Evolutionary conservation across 2,329 filamentous ascomycete species (phyloP).

Genomic region (Stachybotrys chartarum): DNA sequence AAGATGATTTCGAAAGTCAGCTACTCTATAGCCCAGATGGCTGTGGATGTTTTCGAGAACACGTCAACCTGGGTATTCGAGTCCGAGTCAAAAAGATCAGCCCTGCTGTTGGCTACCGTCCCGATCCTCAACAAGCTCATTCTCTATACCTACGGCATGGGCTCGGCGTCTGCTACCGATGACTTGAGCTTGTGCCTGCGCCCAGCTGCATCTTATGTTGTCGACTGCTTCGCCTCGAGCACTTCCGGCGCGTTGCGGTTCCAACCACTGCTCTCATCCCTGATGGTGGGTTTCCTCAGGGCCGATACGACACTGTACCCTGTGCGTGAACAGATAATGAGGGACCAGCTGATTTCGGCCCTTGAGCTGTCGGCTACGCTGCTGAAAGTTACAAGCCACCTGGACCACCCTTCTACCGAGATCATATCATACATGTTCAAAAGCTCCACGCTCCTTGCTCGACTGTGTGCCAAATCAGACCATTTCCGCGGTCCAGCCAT

Average conservation of each 20-base stretch:
- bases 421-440: conserved; percentile 78
- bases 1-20: conserved; percentile 67
- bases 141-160: conserved; percentile 66
- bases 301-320: conserved; percentile 57
- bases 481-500: conserved; percentile 59
- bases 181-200: conserved; percentile 55
- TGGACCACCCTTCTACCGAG: conserved; percentile 54
- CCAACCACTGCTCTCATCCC: conserved; percentile 66
- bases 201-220: conserved; percentile 66
- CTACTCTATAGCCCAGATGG: conserved; percentile 63
- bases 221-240: conserved; percentile 68
- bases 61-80: conserved; percentile 80
- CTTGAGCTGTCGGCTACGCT: conserved; percentile 62
- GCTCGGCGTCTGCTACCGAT: conserved; percentile 43
- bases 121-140: conserved; percentile 66
- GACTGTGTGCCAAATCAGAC: conserved; percentile 65
- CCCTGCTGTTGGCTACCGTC: conserved; percentile 62
- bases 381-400: conserved; percentile 60
- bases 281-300: conserved; percentile 41
- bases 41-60: conserved; percentile 80
- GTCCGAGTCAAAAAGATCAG: conserved; percentile 57
- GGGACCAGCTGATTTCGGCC: conserved; percentile 55
- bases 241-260: conserved; percentile 65
- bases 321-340: conserved; percentile 45
- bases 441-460: conserved; percentile 66